Conservation (phyloP, 2,329 filamentous ascomycete species). For the Aspergillus awamori region DNA sequence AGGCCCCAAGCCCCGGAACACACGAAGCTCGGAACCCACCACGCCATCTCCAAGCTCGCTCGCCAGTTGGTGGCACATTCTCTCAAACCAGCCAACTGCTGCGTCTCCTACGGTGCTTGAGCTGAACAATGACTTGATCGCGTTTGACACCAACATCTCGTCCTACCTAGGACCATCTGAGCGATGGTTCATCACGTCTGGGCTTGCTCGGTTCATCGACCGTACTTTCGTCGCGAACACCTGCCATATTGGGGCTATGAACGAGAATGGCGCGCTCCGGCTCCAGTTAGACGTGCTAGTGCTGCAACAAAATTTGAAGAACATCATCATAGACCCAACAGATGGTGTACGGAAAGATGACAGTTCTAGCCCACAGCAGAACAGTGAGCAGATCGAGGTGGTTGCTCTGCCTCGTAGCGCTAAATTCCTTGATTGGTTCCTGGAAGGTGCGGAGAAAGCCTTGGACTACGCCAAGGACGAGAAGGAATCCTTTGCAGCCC, state of each 20-base stretch:
- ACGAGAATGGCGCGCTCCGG: slow-evolving; percentile 76
- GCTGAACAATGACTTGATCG: slow-evolving; percentile 81
- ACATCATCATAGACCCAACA: slow-evolving; percentile 62
- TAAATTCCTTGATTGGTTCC: slow-evolving; percentile 53
- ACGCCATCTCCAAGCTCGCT: slow-evolving; percentile 68
- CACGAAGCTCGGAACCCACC: slow-evolving; percentile 36
- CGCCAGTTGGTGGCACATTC: slow-evolving; percentile 62
- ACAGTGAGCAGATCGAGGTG: slow-evolving; percentile 32
- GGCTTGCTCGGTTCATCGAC: slow-evolving; percentile 78
- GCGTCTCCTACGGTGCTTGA: slow-evolving; percentile 70
- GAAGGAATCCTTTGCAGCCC: slow-evolving; percentile 43
- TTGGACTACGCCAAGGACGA: slow-evolving; percentile 49
- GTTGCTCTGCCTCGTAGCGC: slow-evolving; percentile 48
- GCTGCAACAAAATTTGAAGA: slow-evolving; percentile 94
- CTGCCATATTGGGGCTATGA: slow-evolving; percentile 76
- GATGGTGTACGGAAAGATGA: slow-evolving; percentile 16
- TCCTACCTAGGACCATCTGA: slow-evolving; percentile 72
- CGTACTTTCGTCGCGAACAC: slow-evolving; percentile 74
- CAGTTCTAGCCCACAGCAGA: not conserved
- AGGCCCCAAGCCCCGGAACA: slow-evolving; percentile 51
- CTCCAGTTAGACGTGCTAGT: slow-evolving; percentile 95
- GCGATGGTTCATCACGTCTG: slow-evolving; percentile 72
- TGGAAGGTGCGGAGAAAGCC: slow-evolving; percentile 49
- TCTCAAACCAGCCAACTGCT: slow-evolving; percentile 45
- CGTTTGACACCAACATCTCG: slow-evolving; percentile 80